phyloP scores from a whole-genome alignment of 495 filamentous ascomycete genomes.

The Trichoderma gamsii region DNA sequence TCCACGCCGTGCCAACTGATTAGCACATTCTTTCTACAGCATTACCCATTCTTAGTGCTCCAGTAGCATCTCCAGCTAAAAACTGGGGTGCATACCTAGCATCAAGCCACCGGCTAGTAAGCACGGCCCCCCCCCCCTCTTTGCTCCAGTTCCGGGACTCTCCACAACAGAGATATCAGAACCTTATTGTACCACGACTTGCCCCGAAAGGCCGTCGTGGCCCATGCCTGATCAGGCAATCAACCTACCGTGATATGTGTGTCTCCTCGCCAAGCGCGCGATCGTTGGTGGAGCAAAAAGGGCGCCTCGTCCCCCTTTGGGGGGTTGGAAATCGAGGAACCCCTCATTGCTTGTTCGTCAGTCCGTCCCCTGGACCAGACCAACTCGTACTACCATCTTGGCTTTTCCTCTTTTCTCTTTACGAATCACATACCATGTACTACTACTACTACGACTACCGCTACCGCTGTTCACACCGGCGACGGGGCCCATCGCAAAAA shows the following conservation, averaged over 20 bases:
- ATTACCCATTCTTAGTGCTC: not conserved
- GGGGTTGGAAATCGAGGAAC: too few species aligned
- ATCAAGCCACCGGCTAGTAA: not conserved
- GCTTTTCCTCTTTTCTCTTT: not conserved
- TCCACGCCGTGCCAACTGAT: not conserved
- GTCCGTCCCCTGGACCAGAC: too few species aligned
- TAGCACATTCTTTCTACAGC: not conserved
- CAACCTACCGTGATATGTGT: not conserved
- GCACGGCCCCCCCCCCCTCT: not conserved
- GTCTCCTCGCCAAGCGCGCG: not conserved
- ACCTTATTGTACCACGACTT: not conserved
- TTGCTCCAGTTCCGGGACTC: not conserved
- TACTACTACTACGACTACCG: not conserved
- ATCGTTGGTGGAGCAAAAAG: not conserved
- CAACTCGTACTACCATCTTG: not conserved
- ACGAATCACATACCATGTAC: not conserved
- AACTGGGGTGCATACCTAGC: not conserved
- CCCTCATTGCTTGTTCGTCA: too few species aligned
- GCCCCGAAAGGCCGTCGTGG: not conserved
- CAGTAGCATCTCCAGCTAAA: not conserved
- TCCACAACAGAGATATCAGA: not conserved
- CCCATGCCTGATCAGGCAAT: conserved; percentile 2
- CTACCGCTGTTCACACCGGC: not conserved
- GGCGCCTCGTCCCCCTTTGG: not conserved
- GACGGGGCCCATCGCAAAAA: not conserved